Conservation (phyloP, 176 grass and related monocot genomes). For the Saccharum officinarum region DNA sequence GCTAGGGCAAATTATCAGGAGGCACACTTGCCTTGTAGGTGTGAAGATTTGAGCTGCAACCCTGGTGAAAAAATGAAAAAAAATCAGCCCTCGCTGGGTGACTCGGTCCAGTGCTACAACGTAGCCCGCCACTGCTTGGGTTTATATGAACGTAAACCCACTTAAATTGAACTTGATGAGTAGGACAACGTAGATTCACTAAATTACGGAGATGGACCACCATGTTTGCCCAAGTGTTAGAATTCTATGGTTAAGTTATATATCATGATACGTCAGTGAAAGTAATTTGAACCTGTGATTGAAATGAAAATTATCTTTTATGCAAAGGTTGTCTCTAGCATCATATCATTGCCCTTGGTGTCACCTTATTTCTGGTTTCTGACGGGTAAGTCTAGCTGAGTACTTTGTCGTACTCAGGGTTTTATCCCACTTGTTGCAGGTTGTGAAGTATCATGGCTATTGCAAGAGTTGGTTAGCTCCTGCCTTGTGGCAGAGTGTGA, state of each 20-base stretch:
- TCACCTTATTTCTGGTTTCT: too few relatives aligned
- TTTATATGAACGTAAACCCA: background rate
- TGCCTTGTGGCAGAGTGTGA: too few relatives aligned
- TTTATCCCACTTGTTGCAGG: too few relatives aligned
- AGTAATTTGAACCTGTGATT: slow-evolving; percentile 71
- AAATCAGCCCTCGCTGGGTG: too few relatives aligned
- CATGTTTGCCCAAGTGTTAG: background rate
- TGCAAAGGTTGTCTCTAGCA: slow-evolving; percentile 78
- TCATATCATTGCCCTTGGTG: too few relatives aligned
- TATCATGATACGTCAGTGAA: background rate
- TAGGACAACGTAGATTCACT: background rate
- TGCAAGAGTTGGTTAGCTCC: too few relatives aligned
- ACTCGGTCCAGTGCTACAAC: too few relatives aligned
- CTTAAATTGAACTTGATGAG: background rate
- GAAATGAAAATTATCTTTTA: slow-evolving; percentile 92
- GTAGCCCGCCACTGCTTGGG: background rate
- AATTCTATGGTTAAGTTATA: background rate
- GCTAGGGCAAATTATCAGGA: background rate
- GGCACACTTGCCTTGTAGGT: background rate
- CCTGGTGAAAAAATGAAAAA: too few relatives aligned
- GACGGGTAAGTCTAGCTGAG: too few relatives aligned
- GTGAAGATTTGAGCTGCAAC: background rate
- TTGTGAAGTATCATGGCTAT: too few relatives aligned
- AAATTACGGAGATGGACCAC: background rate
- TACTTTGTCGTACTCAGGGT: too few relatives aligned